phyloP scores from a whole-genome alignment of 2,329 filamentous ascomycete species.

The Aspergillus tamarii region DNA sequence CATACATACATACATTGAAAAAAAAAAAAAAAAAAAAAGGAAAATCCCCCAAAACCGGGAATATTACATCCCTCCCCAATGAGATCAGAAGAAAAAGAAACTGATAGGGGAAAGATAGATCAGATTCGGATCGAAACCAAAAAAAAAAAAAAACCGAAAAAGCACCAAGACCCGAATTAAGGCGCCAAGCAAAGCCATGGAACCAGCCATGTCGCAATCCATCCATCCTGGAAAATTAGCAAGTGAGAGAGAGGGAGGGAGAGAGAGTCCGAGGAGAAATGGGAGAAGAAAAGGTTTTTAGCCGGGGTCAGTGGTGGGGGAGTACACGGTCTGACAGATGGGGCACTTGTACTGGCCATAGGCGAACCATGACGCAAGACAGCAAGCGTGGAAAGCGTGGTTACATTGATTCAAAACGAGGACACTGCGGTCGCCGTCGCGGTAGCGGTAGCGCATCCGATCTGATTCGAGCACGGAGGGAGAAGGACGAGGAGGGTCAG shows the following conservation, averaged over 20 bases:
- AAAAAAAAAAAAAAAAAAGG: no score
- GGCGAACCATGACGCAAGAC: slow-evolving; percentile 35
- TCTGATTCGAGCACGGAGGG: background rate
- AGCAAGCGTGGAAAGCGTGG: slow-evolving; percentile 34
- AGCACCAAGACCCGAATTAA: background rate
- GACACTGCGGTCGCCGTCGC: slow-evolving; percentile 16
- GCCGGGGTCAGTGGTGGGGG: slow-evolving; percentile 15
- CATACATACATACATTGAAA: background rate
- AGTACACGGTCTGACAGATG: slow-evolving; percentile 33
- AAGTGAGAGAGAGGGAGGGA: background rate
- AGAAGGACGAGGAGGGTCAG: background rate
- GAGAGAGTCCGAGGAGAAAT: background rate
- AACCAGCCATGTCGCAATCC: background rate
- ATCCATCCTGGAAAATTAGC: background rate
- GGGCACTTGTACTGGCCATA: slow-evolving; percentile 34
- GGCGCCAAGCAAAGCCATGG: background rate
- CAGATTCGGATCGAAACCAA: background rate
- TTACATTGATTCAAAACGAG: slow-evolving; percentile 33
- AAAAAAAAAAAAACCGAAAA: background rate
- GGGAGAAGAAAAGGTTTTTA: background rate
- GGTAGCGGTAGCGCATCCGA: background rate
- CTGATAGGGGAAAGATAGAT: background rate
- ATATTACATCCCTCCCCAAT: background rate
- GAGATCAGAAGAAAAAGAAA: background rate
- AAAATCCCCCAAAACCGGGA: background rate